These are phyloP conservation scores for Myxozyma neglecta DNA, from an alignment of 805 yeast species.

Conservation along the genomic window DNA sequence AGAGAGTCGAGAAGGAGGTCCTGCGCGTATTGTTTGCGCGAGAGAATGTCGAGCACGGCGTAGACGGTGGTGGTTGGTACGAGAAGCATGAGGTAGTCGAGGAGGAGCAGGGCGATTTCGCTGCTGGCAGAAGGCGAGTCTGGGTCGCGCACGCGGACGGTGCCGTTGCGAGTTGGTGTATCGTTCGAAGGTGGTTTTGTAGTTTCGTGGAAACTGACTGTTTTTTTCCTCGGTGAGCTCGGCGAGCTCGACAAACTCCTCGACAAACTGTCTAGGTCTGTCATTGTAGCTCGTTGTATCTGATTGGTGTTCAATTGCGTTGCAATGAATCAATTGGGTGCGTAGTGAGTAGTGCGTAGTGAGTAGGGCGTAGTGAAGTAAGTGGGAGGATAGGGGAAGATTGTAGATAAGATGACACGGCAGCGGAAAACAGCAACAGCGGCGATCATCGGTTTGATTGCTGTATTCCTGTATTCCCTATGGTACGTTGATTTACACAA, in stretches of 20 bases:
- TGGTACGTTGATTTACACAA: no score
- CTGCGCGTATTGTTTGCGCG: constrained; percentile 42
- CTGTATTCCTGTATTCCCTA: no score
- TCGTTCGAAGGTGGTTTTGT: constrained; percentile 29
- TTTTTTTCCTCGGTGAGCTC: constrained; percentile 3
- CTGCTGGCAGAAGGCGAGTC: constrained; percentile 7
- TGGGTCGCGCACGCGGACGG: not conserved
- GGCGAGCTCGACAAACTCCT: not conserved
- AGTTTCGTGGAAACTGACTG: constrained; percentile 24
- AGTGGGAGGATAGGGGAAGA: no score
- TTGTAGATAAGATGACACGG: no score
- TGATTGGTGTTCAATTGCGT: no score
- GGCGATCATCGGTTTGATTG: no score
- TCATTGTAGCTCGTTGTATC: no score
- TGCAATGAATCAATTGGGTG: no score
- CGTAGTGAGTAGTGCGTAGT: no score
- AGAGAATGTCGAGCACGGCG: constrained; percentile 40
- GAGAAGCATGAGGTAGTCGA: constrained; percentile 37
- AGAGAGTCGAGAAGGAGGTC: constrained; percentile 30
- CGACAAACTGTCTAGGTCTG: constrained; percentile 1
- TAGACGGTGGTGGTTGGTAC: constrained; percentile 42
- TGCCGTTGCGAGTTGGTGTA: constrained; percentile 15
- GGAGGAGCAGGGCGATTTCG: constrained; percentile 35
- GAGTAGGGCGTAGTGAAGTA: no score
- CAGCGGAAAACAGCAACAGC: no score